A percentile compares a stretch with the other conserved stretches of the same genome.
Evolutionary conservation across 208 protist species (phyloP).

Genomic region (Crithidia bombi): DNA sequence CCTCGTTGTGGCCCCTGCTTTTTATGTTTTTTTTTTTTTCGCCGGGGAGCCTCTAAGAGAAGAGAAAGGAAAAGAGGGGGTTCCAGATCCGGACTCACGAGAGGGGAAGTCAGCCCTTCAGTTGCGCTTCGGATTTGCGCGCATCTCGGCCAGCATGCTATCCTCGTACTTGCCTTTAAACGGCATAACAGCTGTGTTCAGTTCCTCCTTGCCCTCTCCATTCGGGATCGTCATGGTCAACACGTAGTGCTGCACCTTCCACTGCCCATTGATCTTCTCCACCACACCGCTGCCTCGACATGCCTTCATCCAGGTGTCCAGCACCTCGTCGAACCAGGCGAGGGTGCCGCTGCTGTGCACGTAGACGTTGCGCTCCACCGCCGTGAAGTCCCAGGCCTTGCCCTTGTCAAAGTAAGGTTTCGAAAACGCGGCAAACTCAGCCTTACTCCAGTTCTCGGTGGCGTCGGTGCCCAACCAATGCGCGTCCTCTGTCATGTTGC

Average conservation of each 20-base stretch:
- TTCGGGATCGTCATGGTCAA: slow-evolving; percentile 21
- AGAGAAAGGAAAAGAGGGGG: not conserved
- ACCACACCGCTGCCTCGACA: slow-evolving; percentile 21
- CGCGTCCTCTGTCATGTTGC: slow-evolving; percentile 19
- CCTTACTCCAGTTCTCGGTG: slow-evolving; percentile 13
- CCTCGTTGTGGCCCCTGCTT: too few species aligned
- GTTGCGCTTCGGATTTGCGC: slow-evolving; percentile 10
- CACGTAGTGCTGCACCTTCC: slow-evolving; percentile 27
- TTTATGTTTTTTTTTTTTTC: too few species aligned
- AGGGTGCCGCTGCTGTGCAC: not conserved
- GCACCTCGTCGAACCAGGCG: slow-evolving; percentile 27
- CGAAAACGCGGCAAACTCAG: slow-evolving; percentile 7
- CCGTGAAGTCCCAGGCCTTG: slow-evolving; percentile 13
- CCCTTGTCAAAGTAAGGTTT: slow-evolving; percentile 8
- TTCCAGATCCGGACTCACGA: too few species aligned
- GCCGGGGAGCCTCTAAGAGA: not conserved
- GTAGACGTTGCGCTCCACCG: slow-evolving; percentile 17
- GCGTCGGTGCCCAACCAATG: slow-evolving; percentile 18
- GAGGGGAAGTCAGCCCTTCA: not conserved
- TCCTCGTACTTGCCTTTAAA: slow-evolving; percentile 26
- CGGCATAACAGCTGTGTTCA: not conserved
- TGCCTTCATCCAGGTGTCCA: slow-evolving; percentile 20
- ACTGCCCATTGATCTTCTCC: slow-evolving; percentile 12
- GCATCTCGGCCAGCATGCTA: slow-evolving; percentile 15
- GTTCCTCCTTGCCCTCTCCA: slow-evolving; percentile 21